Evolutionary conservation across 2,329 filamentous ascomycete genomes (phyloP).

Genomic region (Fusarium azukiicola): DNA sequence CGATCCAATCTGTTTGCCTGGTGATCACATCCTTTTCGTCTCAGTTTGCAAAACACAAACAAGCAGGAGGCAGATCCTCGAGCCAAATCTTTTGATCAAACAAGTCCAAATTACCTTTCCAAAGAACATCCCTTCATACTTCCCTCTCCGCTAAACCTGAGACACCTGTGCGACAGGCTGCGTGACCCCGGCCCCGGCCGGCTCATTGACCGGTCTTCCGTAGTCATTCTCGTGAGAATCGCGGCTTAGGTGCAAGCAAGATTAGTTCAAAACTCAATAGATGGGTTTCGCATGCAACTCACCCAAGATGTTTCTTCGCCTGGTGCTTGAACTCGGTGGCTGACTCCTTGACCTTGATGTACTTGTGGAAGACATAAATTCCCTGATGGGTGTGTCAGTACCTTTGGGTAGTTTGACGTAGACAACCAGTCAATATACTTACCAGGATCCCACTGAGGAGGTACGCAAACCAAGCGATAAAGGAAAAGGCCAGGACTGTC

Average conservation of each 20-base stretch:
- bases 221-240: slow-evolving; percentile 9
- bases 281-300: background rate
- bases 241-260: background rate
- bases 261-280: background rate
- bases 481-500: slow-evolving; percentile 50
- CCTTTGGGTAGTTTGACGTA: background rate
- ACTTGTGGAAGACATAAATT: slow-evolving; percentile 34
- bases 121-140: background rate
- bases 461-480: slow-evolving; percentile 49
- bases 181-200: background rate
- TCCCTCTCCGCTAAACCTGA: background rate
- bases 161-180: background rate
- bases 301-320: slow-evolving; percentile 7
- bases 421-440: background rate
- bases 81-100: background rate
- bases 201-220: slow-evolving; percentile 10
- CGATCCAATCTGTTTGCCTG: too few relatives aligned
- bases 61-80: background rate
- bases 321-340: slow-evolving; percentile 15
- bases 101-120: background rate
- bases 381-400: slow-evolving; percentile 19
- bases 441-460: slow-evolving; percentile 50
- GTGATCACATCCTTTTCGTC: too few relatives aligned
- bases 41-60: background rate
- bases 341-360: slow-evolving; percentile 35